Evolutionary conservation across 192 early-diverging fungal species (phyloP).

Genomic region (Neocallimastix lanati): DNA sequence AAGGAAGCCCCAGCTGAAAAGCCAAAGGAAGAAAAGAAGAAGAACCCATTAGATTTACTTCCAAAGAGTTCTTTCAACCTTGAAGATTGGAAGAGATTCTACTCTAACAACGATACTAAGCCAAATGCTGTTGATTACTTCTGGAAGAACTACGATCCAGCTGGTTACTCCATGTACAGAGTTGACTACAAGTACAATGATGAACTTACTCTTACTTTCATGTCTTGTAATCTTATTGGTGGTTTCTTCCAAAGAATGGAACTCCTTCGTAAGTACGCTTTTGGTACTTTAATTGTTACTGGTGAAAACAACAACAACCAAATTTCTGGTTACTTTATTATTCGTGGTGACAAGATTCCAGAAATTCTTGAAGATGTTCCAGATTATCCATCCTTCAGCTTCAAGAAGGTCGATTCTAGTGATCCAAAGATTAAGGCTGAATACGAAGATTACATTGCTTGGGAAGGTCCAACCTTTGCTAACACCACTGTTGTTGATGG

Average conservation of each 20-base stretch:
- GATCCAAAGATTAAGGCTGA: constrained; percentile 24
- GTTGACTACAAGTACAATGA: constrained; percentile 91
- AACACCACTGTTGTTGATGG: constrained; percentile 32
- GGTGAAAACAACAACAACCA: constrained; percentile 71
- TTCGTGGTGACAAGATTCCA: constrained; percentile 71
- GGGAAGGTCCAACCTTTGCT: constrained; percentile 57
- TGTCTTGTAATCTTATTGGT: constrained; percentile 86
- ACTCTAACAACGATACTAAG: constrained; percentile 88
- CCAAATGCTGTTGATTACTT: constrained; percentile 79
- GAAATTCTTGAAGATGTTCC: constrained; percentile 59
- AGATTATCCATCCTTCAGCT: constrained; percentile 77
- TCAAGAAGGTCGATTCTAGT: constrained; percentile 50
- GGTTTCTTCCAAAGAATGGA: constrained; percentile 88
- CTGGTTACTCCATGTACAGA: constrained; percentile 82
- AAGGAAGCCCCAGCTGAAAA: constrained; percentile 33
- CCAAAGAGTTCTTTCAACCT: constrained; percentile 37
- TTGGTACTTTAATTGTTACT: constrained; percentile 64
- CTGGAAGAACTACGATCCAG: constrained; percentile 74
- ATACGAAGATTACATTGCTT: constrained; percentile 55
- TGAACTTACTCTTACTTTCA: constrained; percentile 73
- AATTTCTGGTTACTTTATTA: constrained; percentile 87
- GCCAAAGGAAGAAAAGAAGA: neutral
- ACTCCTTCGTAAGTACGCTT: constrained; percentile 82
- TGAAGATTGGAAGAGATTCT: constrained; percentile 91
- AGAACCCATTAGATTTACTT: neutral